Evolutionary conservation across 202 grass and related monocot species (phyloP).

Genomic region (Cymbopogon flexuosus): DNA sequence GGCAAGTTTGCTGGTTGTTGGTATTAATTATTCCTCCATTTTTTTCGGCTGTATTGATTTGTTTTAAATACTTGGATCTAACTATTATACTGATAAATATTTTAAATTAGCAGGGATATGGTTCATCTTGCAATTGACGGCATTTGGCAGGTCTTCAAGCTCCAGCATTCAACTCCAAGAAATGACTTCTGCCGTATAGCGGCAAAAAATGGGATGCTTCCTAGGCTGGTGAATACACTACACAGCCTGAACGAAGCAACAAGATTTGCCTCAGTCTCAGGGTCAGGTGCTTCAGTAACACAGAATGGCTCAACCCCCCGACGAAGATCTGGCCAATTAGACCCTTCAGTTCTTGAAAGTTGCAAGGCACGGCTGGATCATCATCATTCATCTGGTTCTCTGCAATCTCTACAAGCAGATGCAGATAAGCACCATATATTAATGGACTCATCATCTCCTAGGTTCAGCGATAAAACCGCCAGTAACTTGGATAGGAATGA

Average conservation of each 20-base stretch:
- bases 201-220: constrained; percentile 85
- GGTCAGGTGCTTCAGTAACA: constrained; percentile 59
- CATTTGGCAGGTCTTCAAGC: constrained; percentile 97
- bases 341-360: constrained; percentile 50
- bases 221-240: constrained; percentile 83
- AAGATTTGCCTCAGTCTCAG: constrained; percentile 63
- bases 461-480: constrained; percentile 42
- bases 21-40: constrained; percentile 10
- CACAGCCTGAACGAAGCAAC: constrained; percentile 99
- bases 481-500: constrained; percentile 54
- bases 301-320: constrained; percentile 75
- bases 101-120: constrained; percentile 76
- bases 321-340: constrained; percentile 70
- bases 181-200: constrained; percentile 97
- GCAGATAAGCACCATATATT: constrained; percentile 50
- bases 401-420: constrained; percentile 57
- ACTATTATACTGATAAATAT: constrained; percentile 13
- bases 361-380: constrained; percentile 57
- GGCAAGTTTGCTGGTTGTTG: constrained; percentile 40
- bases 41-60: background rate
- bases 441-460: constrained; percentile 47
- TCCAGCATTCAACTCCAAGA: constrained; percentile 76
- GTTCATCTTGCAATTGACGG: constrained; percentile 97
- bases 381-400: constrained; percentile 53
- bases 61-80: constrained; percentile 28